Evolutionary conservation across 2,329 filamentous ascomycete species (phyloP).

Genomic region (Colletotrichum sp.): DNA sequence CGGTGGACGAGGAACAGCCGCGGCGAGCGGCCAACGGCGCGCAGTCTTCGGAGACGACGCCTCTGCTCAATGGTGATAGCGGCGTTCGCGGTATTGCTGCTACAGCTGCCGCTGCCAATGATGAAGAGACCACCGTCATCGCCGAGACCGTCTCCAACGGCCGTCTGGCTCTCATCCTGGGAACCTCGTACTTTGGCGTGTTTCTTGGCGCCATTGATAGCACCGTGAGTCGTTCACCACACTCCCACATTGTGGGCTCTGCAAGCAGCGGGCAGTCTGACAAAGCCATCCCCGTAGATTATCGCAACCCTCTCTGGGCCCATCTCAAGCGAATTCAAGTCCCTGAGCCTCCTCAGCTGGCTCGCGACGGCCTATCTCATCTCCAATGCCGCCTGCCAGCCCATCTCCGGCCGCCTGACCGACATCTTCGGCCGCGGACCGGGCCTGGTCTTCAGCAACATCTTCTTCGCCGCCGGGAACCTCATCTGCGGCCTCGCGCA

Average conservation of each 20-base stretch:
- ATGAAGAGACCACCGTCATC: conserved; percentile 53
- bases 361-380: conserved; percentile 88
- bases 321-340: conserved; percentile 83
- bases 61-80: conserved; percentile 10
- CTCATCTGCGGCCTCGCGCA: conserved; percentile 80
- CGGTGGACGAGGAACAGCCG: conserved; percentile 10
- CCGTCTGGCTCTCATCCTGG: conserved; percentile 59
- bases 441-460: conserved; percentile 79
- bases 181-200: conserved; percentile 61
- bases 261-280: neutral
- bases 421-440: conserved; percentile 86
- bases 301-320: conserved; percentile 85
- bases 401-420: conserved; percentile 82
- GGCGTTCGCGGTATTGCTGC: neutral
- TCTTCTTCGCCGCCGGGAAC: conserved; percentile 82
- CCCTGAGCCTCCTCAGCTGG: conserved; percentile 84
- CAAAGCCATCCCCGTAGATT: conserved; percentile 37
- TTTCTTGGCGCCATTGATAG: conserved; percentile 69
- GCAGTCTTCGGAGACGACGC: conserved; percentile 18
- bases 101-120: conserved; percentile 24
- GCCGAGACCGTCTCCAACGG: conserved; percentile 51
- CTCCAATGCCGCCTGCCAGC: conserved; percentile 85
- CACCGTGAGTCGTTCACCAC: neutral
- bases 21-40: neutral
- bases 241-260: neutral